Evolutionary conservation across 805 yeast genomes (phyloP).

Genomic region (Candida glaebosa): DNA sequence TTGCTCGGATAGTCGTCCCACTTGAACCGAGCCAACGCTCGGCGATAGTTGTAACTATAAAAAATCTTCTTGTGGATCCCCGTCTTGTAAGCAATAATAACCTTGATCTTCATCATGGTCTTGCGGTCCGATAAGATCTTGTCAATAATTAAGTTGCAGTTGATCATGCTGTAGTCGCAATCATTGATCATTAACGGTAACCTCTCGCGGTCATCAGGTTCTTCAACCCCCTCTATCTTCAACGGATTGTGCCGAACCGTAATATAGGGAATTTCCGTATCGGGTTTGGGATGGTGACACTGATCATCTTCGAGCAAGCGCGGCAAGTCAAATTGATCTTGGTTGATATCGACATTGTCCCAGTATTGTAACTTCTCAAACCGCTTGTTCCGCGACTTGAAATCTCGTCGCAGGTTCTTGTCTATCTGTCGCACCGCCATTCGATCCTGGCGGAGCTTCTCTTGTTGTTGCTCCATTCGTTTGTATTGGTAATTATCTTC

Average conservation of each 20-base stretch:
- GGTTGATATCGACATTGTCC: neutral
- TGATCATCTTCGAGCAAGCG: neutral
- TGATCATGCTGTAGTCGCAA: conserved; percentile 1
- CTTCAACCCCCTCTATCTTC: neutral
- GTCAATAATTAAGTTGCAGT: conserved; percentile 3
- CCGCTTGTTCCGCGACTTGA: neutral
- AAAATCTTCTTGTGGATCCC: neutral
- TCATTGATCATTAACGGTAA: neutral
- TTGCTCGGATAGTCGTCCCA: neutral
- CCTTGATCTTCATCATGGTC: conserved; percentile 3
- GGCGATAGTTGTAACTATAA: neutral
- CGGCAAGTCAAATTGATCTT: neutral
- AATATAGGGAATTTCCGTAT: neutral
- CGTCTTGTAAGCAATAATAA: conserved; percentile 3
- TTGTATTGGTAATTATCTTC: neutral
- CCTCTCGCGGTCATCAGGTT: neutral
- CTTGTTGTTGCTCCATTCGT: neutral
- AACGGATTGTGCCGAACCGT: neutral
- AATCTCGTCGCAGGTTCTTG: neutral
- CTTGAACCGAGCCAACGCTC: neutral
- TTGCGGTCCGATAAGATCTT: neutral
- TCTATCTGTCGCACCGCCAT: neutral
- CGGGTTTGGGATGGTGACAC: neutral
- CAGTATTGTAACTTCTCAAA: conserved; percentile 3
- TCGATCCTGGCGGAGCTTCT: neutral